Conservation (phyloP, 83 land plant genomes). For the Diphasiastrum complanatum region DNA sequence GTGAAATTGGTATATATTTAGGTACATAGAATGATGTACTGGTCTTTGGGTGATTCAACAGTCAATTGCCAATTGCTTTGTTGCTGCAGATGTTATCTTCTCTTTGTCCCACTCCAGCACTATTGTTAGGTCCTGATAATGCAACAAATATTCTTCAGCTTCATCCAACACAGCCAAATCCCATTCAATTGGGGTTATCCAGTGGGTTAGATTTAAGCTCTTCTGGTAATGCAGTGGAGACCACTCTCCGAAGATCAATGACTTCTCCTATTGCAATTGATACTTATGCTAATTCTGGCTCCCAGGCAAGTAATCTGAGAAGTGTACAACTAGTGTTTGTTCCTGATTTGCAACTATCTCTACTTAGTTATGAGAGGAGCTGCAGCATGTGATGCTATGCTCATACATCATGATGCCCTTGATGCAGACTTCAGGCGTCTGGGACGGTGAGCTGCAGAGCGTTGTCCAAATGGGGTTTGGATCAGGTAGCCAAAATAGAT, state of each 20-base stretch:
- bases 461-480: slow-evolving; percentile 63
- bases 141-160: not conserved
- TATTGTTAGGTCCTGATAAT: not conserved
- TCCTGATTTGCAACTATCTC: no score
- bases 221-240: no score
- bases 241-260: no score
- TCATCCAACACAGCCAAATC: no score
- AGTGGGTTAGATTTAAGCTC: no score
- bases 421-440: slow-evolving; percentile 36
- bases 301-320: no score
- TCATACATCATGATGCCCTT: not conserved
- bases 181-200: no score
- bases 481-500: slow-evolving; percentile 36
- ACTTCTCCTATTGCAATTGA: no score
- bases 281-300: no score
- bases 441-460: slow-evolving; percentile 63
- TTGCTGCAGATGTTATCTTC: not conserved
- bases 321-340: no score
- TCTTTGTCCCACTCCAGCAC: not conserved
- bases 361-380: slow-evolving; percentile 33
- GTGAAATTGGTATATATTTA: not conserved
- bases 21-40: no score
- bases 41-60: no score
- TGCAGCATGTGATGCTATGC: slow-evolving; percentile 28
- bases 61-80: not conserved